Percentiles rank a stretch among this genome's conserved stretches.
These are phyloP conservation scores for Thecaphora frezii DNA, from an alignment of 1,284 basidiomycete genomes.

Conservation along the genomic window DNA sequence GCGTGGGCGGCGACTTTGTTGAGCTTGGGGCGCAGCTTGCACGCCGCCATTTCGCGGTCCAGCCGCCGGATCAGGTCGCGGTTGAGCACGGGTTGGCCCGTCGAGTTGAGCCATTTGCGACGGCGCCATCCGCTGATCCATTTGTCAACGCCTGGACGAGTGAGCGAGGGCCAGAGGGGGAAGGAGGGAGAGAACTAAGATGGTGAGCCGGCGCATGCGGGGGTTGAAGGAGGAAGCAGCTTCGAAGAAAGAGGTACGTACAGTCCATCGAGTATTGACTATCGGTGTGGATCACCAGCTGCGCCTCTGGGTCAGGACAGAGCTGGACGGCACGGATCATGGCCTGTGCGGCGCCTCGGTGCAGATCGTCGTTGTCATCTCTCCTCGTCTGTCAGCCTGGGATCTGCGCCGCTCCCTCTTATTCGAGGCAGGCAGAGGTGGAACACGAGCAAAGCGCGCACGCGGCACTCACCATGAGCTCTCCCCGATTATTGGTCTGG, in stretches of 20 bases:
- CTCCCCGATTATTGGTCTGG: conserved; percentile 86
- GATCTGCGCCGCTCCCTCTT: no score
- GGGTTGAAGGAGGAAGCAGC: background rate
- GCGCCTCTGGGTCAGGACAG: conserved; percentile 63
- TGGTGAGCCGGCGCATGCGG: conserved; percentile 62
- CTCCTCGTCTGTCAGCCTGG: no score
- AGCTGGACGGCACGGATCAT: conserved; percentile 73
- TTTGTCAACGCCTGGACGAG: conserved; percentile 65
- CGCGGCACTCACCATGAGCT: conserved; percentile 68
- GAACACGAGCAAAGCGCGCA: no score
- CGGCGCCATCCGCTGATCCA: conserved; percentile 71
- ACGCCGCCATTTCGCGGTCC: conserved; percentile 47
- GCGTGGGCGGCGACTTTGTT: conserved; percentile 73
- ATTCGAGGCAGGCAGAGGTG: no score
- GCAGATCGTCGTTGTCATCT: no score
- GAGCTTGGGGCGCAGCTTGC: conserved; percentile 58
- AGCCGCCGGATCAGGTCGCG: conserved; percentile 67
- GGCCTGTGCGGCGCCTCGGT: conserved; percentile 63
- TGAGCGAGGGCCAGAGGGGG: conserved; percentile 61
- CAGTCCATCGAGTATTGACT: conserved; percentile 71
- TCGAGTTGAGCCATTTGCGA: conserved; percentile 64
- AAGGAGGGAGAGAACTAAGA: background rate
- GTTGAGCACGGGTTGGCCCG: conserved; percentile 69
- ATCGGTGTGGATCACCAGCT: conserved; percentile 72
- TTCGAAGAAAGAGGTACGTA: background rate